Base-by-base conservation (phyloP, 2,329 filamentous ascomycete genomes). In the Ascosphaera aggregata region DNA sequence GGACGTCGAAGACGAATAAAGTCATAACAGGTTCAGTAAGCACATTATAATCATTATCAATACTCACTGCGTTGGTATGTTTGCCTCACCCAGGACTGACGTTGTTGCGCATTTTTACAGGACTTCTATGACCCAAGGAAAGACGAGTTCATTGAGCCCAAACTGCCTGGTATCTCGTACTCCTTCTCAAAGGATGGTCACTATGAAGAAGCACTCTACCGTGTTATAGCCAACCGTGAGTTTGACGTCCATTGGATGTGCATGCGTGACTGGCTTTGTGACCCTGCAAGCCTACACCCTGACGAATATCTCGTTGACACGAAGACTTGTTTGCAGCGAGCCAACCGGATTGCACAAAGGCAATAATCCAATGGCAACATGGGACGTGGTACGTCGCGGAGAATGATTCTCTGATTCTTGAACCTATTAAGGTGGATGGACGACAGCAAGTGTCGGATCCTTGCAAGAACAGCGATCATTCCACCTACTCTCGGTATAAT, bases 291-390 rank as follows among this genome's bases (percentile, higher is more conserved):
- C 8, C 15, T 36, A 17, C 24, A 34, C 17, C 11, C 40, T 3
- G 17, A 30, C 17, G 16, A 20, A 15, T 2, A 36, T 36, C 16
- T 30, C 18, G 32, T 34, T 39, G 44, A 43, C 44, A 48, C 38
- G 42, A 43, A 36, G 34, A 40, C 37, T 32, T 32, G 15, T 45
- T 22, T 40, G 44, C 47, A 75, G 73, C 73, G 34, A 55, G 58
- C 36, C 58, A 64, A 11, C 76, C 76, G 19, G 54, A 60, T 43
- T 80, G 76, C 48, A 69, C 73, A 1, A 62, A 64, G 40, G 72
- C 67, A 7, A 66, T 80, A 37, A 70, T 80, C 61, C 74, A 80
- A 56, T 81, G 71, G 65, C 76, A 81, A 51, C 76, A 81, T 51
- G 76, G 76, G 34, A 69, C 54, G 40, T 78, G 70, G 51, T 57